A percentile compares a stretch with the other conserved stretches of the same genome.
Conservation (phyloP, 805 yeast species). For the Jamesozyma piceae region DNA sequence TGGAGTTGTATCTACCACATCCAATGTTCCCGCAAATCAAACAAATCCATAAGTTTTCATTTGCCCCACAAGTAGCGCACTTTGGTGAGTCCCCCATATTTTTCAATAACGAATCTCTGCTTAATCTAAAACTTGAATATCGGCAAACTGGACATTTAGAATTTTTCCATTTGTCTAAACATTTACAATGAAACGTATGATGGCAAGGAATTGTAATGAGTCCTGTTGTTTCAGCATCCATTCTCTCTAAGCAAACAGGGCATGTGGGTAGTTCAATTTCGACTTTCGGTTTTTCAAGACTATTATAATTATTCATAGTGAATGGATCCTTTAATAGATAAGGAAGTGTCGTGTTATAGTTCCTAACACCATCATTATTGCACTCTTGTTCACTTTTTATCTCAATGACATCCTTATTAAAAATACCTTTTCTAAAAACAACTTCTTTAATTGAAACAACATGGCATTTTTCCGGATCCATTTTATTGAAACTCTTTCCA, state of each 20-base stretch:
- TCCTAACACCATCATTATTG: background rate
- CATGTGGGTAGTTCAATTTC: conserved; percentile 73
- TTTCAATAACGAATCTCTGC: conserved; percentile 20
- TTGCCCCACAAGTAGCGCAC: conserved; percentile 51
- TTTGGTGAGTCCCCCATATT: conserved; percentile 22
- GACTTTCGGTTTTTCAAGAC: conserved; percentile 12
- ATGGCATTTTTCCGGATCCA: conserved; percentile 84
- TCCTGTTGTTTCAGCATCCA: conserved; percentile 76
- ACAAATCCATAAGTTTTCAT: conserved; percentile 76
- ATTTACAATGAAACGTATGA: conserved; percentile 86
- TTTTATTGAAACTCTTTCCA: conserved; percentile 68
- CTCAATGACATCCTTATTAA: conserved; percentile 7
- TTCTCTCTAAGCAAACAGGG: conserved; percentile 83
- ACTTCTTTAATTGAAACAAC: conserved; percentile 61
- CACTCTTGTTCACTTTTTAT: background rate
- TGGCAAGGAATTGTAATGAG: conserved; percentile 83
- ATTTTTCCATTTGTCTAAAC: conserved; percentile 81
- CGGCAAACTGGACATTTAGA: conserved; percentile 89
- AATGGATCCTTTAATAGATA: conserved; percentile 68
- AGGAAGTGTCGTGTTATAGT: conserved; percentile 38
- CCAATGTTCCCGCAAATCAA: conserved; percentile 87
- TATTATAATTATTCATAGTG: conserved; percentile 29
- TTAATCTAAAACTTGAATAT: conserved; percentile 43
- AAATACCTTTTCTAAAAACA: conserved; percentile 31
- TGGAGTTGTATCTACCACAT: conserved; percentile 78